These are phyloP conservation scores for Oryza officinalis DNA, from an alignment of 176 grass and related monocot species.

Conservation along the genomic window DNA sequence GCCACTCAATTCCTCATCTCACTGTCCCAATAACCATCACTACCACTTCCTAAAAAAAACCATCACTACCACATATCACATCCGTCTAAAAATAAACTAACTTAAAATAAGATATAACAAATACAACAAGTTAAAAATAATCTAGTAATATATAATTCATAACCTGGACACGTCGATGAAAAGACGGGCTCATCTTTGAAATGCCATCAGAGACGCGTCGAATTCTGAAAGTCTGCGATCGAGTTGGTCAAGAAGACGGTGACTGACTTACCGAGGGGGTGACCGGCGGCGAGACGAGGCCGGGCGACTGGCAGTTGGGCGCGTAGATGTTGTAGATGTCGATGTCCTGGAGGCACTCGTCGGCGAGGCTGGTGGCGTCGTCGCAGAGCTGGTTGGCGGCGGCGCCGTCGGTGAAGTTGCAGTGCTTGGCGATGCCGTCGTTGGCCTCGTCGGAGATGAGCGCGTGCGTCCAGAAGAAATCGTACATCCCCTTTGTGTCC, in stretches of 20 bases:
- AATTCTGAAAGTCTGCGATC: too few species aligned
- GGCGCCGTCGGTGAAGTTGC: constrained; percentile 54
- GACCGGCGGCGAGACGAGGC: constrained; percentile 48
- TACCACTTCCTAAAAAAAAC: too few species aligned
- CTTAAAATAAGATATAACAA: too few species aligned
- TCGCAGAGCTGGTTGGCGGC: constrained; percentile 17
- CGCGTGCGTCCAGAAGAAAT: constrained; percentile 93
- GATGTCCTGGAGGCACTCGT: constrained; percentile 17
- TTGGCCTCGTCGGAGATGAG: constrained; percentile 73
- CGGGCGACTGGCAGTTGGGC: constrained; percentile 48
- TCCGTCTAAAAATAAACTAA: too few species aligned
- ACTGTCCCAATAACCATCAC: neutral
- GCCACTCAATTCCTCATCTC: neutral
- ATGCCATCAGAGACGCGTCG: too few species aligned
- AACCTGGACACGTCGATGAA: too few species aligned
- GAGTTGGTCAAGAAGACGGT: too few species aligned
- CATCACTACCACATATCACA: too few species aligned
- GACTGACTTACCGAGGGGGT: constrained; percentile 54
- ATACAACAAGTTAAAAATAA: too few species aligned
- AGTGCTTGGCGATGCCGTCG: constrained; percentile 49
- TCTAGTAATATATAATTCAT: too few species aligned
- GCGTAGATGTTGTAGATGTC: constrained; percentile 98
- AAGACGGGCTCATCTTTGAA: too few species aligned
- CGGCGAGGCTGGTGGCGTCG: neutral
- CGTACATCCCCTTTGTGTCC: constrained; percentile 62